phyloP scores from a whole-genome alignment of 2,329 filamentous ascomycete species.

The Pseudogymnoascus verrucosus region DNA sequence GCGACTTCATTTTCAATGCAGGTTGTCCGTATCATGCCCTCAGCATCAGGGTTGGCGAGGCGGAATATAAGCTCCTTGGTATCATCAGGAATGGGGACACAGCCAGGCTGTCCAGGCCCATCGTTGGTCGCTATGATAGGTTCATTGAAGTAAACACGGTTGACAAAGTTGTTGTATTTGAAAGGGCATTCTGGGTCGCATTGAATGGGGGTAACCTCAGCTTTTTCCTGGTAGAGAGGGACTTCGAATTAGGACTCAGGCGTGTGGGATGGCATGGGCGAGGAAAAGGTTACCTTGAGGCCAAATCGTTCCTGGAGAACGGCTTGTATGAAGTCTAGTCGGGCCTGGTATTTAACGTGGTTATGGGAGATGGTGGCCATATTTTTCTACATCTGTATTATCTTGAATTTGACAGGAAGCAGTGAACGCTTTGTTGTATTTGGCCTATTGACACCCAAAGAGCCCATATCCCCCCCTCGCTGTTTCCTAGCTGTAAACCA shows the following conservation, averaged over 20 bases:
- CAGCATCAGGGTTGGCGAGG: constrained; percentile 28
- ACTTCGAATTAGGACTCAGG: not conserved
- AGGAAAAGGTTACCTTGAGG: not conserved
- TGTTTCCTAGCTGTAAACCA: not conserved
- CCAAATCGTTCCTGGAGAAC: constrained; percentile 8
- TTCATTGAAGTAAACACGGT: constrained; percentile 18
- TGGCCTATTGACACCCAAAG: not conserved
- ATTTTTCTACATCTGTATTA: not conserved
- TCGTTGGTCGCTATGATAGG: not conserved
- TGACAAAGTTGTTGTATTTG: constrained; percentile 32
- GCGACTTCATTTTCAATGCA: constrained; percentile 30
- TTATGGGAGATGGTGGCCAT: not conserved
- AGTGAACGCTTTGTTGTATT: not conserved
- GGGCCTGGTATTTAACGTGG: not conserved
- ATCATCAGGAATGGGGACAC: constrained; percentile 22
- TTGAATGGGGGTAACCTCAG: constrained; percentile 23
- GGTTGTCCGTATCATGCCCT: constrained; percentile 23
- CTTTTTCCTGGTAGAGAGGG: not conserved
- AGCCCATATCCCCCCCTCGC: not conserved
- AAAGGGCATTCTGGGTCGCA: constrained; percentile 28
- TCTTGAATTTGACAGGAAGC: not conserved
- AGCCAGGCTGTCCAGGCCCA: constrained; percentile 19
- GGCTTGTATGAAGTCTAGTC: constrained; percentile 10
- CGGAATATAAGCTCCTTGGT: constrained; percentile 27
- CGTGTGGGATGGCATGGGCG: not conserved